Conservation (phyloP, 257 asterid genomes). For the Coffea eugenioides region DNA sequence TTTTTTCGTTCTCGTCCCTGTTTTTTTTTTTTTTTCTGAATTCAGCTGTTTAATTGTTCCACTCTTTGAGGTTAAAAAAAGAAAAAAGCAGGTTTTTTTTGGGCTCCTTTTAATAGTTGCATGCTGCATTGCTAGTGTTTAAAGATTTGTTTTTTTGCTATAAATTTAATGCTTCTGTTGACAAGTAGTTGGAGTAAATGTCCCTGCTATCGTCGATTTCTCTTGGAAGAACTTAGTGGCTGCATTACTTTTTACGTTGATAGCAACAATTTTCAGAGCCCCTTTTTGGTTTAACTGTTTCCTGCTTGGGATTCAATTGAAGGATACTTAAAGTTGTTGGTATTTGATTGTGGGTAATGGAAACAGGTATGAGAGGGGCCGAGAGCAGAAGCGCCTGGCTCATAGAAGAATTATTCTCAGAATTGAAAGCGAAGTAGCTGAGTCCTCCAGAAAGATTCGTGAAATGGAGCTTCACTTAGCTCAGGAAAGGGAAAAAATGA, state of each 20-base stretch:
- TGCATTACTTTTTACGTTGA: not conserved
- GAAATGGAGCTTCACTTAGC: constrained; percentile 35
- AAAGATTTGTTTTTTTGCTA: not conserved
- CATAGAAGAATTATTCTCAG: constrained; percentile 67
- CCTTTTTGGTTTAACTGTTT: not conserved
- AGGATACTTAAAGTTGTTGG: not conserved
- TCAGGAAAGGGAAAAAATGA: constrained; percentile 58
- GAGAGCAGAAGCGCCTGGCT: constrained; percentile 53
- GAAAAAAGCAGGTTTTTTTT: too few species aligned
- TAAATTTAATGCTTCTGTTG: not conserved
- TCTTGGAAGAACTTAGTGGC: not conserved
- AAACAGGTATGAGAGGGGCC: constrained; percentile 49
- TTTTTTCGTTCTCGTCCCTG: too few species aligned
- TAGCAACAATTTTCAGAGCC: not conserved
- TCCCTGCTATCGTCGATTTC: not conserved
- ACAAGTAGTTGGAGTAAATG: not conserved
- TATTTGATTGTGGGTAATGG: not conserved
- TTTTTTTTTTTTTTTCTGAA: too few species aligned
- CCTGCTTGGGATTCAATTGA: not conserved
- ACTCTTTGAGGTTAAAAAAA: too few species aligned
- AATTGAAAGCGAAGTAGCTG: constrained; percentile 65
- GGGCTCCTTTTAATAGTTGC: too few species aligned
- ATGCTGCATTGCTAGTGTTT: not conserved
- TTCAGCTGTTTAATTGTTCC: too few species aligned
- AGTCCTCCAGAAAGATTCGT: constrained; percentile 49